Evolutionary conservation across 2,329 filamentous ascomycete genomes (phyloP).

Genomic region (Fusarium solani-melongenae): DNA sequence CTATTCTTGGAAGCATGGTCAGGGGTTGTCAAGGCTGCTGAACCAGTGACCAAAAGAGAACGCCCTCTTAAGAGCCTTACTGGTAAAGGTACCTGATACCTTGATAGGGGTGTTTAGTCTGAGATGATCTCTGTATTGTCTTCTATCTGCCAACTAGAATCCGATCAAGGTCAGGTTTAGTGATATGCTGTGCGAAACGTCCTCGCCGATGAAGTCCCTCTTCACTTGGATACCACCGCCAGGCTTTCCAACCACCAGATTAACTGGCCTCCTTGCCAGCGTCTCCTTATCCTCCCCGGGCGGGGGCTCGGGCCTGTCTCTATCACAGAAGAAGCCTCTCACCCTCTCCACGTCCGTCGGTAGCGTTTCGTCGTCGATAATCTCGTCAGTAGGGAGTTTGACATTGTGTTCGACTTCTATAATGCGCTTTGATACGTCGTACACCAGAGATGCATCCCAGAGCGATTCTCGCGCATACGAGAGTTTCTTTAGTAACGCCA

Average conservation of each 20-base stretch:
- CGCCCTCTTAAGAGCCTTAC: too few species aligned
- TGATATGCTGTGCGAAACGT: neutral
- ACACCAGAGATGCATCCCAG: conserved; percentile 50
- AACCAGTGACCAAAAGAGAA: too few species aligned
- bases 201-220: neutral
- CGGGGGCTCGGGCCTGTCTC: neutral
- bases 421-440: conserved; percentile 45
- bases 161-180: neutral
- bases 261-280: neutral
- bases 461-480: conserved; percentile 49
- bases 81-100: too few species aligned
- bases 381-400: conserved; percentile 36
- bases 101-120: neutral
- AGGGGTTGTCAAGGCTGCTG: too few species aligned
- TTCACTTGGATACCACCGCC: neutral
- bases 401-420: conserved; percentile 55
- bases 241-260: neutral
- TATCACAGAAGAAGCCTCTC: conserved; percentile 27
- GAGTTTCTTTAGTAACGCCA: conserved; percentile 47
- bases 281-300: neutral
- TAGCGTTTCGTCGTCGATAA: neutral
- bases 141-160: neutral
- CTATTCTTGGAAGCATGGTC: neutral
- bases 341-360: conserved; percentile 33
- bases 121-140: neutral